Evolutionary conservation across 2,329 filamentous ascomycete genomes (phyloP).

Genomic region (Leptographium radiaticola): DNA sequence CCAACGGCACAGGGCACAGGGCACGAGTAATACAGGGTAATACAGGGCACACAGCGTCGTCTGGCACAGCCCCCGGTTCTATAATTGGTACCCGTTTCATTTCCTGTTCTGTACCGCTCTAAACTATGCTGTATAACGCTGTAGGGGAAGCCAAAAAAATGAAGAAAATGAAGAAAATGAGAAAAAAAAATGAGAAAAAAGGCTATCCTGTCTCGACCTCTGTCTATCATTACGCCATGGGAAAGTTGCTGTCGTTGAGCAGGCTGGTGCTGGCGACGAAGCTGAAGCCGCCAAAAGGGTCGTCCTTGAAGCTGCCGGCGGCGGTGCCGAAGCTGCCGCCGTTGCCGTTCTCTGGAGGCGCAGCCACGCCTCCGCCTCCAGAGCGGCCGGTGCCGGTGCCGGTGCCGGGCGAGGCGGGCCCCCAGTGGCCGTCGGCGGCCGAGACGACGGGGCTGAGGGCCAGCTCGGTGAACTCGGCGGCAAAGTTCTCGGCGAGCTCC

Average conservation of each 20-base stretch:
- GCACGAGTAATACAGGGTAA: too few species aligned
- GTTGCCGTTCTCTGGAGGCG: background rate
- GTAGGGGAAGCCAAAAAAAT: too few species aligned
- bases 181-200: too few species aligned
- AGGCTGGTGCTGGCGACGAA: conserved; percentile 47
- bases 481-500: conserved; percentile 92
- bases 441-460: conserved; percentile 60
- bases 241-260: conserved; percentile 32
- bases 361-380: conserved; percentile 2
- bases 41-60: too few species aligned
- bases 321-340: background rate
- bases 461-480: conserved; percentile 78
- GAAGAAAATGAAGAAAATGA: too few species aligned
- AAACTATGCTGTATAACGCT: too few species aligned
- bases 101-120: too few species aligned
- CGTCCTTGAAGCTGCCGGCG: conserved; percentile 29
- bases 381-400: conserved; percentile 5
- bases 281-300: conserved; percentile 51
- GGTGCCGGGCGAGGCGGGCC: background rate
- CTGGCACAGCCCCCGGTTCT: too few species aligned
- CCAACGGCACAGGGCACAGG: too few species aligned
- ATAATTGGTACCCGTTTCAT: too few species aligned
- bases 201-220: too few species aligned
- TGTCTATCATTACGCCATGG: background rate
- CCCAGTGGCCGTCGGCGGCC: conserved; percentile 4